phyloP scores from a whole-genome alignment of 306 rosid genomes.

The Vigna hirtella region DNA sequence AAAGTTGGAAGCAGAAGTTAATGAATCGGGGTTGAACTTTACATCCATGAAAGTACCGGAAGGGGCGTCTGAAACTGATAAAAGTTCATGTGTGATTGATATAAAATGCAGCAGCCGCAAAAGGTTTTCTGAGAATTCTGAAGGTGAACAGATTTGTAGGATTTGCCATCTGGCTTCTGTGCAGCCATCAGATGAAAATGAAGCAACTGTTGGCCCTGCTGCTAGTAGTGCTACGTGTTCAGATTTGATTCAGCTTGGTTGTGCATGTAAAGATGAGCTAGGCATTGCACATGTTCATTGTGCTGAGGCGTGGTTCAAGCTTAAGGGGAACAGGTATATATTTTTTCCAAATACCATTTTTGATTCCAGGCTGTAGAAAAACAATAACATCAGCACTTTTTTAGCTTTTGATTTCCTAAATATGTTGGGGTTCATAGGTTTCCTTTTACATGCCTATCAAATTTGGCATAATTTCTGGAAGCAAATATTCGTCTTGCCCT shows the following conservation, averaged over 20 bases:
- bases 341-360: conserved; percentile 35
- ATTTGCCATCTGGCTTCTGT: conserved; percentile 82
- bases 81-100: conserved; percentile 61
- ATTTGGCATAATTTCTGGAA: conserved; percentile 30
- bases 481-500: conserved; percentile 17
- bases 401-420: conserved; percentile 17
- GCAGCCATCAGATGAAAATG: conserved; percentile 62
- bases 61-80: conserved; percentile 59
- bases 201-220: conserved; percentile 39
- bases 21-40: conserved; percentile 56
- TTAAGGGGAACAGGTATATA: conserved; percentile 87
- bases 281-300: conserved; percentile 86
- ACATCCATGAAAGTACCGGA: conserved; percentile 46
- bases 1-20: conserved; percentile 50
- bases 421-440: neutral
- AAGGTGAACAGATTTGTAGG: conserved; percentile 86
- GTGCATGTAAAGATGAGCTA: conserved; percentile 89
- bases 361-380: conserved; percentile 34
- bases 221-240: conserved; percentile 38
- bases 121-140: conserved; percentile 54
- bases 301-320: conserved; percentile 94
- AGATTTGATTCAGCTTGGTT: conserved; percentile 85
- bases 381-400: neutral
- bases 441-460: conserved; percentile 23
- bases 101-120: conserved; percentile 58